A percentile compares a stretch with the other conserved stretches of the same genome.
Conservation (phyloP, 169 alveolate species). For the Amoebophrya sp. region DNA sequence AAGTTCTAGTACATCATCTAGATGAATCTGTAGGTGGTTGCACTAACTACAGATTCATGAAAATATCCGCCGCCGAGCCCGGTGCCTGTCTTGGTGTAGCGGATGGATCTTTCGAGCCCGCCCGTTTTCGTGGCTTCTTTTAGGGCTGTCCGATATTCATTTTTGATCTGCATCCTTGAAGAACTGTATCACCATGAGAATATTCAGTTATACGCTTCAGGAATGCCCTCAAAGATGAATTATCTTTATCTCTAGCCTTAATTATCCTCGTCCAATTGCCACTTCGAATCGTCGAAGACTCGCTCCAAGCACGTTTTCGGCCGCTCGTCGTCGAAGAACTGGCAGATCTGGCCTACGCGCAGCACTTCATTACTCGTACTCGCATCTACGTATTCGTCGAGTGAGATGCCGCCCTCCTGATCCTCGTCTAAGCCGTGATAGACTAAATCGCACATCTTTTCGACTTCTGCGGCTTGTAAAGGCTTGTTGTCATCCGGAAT, state of each 20-base stretch:
- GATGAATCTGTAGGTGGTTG: too few species aligned
- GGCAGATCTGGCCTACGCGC: neutral
- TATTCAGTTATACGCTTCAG: too few species aligned
- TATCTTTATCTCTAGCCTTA: too few species aligned
- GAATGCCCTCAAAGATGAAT: too few species aligned
- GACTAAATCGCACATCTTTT: neutral
- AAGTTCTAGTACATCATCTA: too few species aligned
- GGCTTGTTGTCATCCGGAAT: neutral
- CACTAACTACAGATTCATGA: constrained; percentile 15
- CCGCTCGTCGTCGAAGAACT: constrained; percentile 5
- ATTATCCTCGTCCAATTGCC: neutral
- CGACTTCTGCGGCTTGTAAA: neutral
- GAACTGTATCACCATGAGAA: too few species aligned
- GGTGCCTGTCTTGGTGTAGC: neutral
- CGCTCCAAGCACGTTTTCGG: neutral
- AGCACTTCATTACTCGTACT: neutral
- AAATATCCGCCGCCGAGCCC: constrained; percentile 12
- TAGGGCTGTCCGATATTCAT: too few species aligned
- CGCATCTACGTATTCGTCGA: neutral
- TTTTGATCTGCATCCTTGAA: too few species aligned
- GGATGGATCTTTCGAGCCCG: neutral
- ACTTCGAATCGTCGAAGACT: neutral
- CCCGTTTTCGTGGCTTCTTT: too few species aligned
- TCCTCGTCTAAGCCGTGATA: neutral
- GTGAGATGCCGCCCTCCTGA: neutral